Percentiles rank a stretch among this genome's conserved stretches.
Conservation (phyloP, 768 basidiomycete genomes). For the Mycena crocata region DNA sequence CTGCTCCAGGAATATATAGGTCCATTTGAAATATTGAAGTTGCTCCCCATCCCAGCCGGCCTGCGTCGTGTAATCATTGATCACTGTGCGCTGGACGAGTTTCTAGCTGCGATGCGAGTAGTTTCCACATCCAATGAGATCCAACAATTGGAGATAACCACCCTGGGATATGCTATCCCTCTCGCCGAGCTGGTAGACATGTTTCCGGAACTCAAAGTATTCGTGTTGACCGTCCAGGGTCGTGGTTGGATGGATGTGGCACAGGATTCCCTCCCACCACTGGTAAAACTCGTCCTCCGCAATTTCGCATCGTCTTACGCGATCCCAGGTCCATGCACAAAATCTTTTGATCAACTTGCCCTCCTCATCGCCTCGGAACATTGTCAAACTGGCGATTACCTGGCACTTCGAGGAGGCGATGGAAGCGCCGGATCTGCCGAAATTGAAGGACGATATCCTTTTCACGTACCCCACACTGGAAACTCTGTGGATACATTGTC, state of each 20-base stretch:
- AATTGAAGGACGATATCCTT: constrained; percentile 3
- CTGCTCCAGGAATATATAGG: neutral
- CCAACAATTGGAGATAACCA: neutral
- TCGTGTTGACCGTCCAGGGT: neutral
- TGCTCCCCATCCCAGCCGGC: neutral
- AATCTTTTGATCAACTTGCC: neutral
- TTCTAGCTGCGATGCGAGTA: neutral
- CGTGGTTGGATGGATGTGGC: neutral
- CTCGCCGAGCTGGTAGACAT: neutral
- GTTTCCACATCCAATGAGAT: neutral
- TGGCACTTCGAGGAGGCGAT: neutral
- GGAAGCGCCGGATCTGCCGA: neutral
- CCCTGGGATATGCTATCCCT: neutral
- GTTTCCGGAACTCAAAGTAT: neutral
- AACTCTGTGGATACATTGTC: constrained; percentile 7
- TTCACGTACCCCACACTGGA: constrained; percentile 2
- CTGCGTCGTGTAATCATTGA: neutral
- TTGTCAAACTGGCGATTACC: constrained; percentile 9
- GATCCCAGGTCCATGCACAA: neutral
- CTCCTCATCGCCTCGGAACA: neutral
- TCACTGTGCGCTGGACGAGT: neutral
- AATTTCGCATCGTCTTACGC: neutral
- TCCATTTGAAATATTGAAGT: neutral
- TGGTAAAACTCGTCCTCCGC: neutral
- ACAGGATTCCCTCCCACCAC: too few species aligned